Percentiles rank a stretch among this genome's conserved stretches.
Evolutionary conservation across 306 rosid species (phyloP).

Genomic region (Pueraria montana): DNA sequence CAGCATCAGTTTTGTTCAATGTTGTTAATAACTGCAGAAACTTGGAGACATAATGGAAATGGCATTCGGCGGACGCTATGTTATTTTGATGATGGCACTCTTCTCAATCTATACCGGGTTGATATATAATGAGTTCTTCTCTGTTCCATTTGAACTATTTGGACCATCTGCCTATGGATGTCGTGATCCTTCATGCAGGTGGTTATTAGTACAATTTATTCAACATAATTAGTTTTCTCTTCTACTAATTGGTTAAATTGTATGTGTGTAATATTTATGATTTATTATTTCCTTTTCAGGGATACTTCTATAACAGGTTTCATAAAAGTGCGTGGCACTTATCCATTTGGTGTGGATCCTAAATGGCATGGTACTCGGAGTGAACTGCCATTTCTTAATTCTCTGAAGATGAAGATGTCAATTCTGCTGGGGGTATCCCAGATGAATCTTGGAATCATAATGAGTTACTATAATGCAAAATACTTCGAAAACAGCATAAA

Average conservation of each 20-base stretch:
- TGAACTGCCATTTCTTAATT: constrained; percentile 97
- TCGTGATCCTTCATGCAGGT: constrained; percentile 80
- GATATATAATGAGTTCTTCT: constrained; percentile 85
- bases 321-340: constrained; percentile 76
- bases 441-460: constrained; percentile 94
- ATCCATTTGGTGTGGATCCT: constrained; percentile 98
- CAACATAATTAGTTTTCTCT: not conserved
- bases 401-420: constrained; percentile 98
- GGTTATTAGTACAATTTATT: constrained; percentile 32
- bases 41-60: constrained; percentile 88
- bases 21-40: constrained; percentile 69
- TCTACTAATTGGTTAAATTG: constrained; percentile 22
- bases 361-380: constrained; percentile 94
- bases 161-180: constrained; percentile 83
- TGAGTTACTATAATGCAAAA: constrained; percentile 83
- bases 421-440: constrained; percentile 92
- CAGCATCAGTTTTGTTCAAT: constrained; percentile 48
- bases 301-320: constrained; percentile 81
- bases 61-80: constrained; percentile 84
- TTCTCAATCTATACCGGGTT: constrained; percentile 90
- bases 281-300: constrained; percentile 48
- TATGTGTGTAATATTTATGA: constrained; percentile 7
- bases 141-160: constrained; percentile 81
- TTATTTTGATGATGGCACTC: constrained; percentile 81
- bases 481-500: constrained; percentile 69